phyloP scores from a whole-genome alignment of 2,329 filamentous ascomycete genomes.

The Aspergillus fumigatiaffinis region DNA sequence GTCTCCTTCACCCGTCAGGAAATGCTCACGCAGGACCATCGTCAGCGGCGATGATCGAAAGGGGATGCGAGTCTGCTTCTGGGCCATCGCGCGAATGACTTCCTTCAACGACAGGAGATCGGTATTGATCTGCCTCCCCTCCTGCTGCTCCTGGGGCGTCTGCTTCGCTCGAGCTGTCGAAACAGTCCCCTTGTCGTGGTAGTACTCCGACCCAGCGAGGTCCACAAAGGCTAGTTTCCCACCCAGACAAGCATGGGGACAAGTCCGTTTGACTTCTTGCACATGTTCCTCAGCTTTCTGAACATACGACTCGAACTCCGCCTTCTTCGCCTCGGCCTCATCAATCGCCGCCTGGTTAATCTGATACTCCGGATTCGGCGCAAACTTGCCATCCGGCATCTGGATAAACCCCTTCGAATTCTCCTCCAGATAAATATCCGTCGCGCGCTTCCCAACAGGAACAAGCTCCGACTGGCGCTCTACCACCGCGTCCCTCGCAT shows the following conservation, averaged over 20 bases:
- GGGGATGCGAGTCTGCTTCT: slow-evolving; percentile 34
- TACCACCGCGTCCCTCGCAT: slow-evolving; percentile 35
- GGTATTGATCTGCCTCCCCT: slow-evolving; percentile 44
- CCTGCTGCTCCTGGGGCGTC: slow-evolving; percentile 37
- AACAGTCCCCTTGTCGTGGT: slow-evolving; percentile 23
- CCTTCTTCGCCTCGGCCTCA: slow-evolving; percentile 37
- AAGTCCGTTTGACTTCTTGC: slow-evolving; percentile 18
- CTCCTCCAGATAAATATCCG: slow-evolving; percentile 40
- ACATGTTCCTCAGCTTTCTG: slow-evolving; percentile 33
- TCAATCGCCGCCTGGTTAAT: slow-evolving; percentile 39
- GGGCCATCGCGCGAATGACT: slow-evolving; percentile 42
- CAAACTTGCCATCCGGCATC: slow-evolving; percentile 30
- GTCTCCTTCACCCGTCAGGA: slow-evolving; percentile 16
- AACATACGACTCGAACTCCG: slow-evolving; percentile 31
- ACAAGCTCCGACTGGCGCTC: slow-evolving; percentile 45
- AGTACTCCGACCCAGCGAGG: slow-evolving; percentile 44
- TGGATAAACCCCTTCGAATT: slow-evolving; percentile 27
- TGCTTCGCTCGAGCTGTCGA: slow-evolving; percentile 19
- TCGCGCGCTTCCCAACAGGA: slow-evolving; percentile 42
- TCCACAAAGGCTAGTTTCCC: slow-evolving; percentile 46
- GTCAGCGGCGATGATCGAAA: slow-evolving; percentile 43
- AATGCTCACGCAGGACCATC: slow-evolving; percentile 42
- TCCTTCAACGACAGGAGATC: slow-evolving; percentile 46
- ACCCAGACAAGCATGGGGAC: slow-evolving; percentile 30
- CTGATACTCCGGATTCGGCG: slow-evolving; percentile 31